These are phyloP conservation scores for Brassica rapa DNA, from an alignment of 345 rosid species.

Conservation along the genomic window DNA sequence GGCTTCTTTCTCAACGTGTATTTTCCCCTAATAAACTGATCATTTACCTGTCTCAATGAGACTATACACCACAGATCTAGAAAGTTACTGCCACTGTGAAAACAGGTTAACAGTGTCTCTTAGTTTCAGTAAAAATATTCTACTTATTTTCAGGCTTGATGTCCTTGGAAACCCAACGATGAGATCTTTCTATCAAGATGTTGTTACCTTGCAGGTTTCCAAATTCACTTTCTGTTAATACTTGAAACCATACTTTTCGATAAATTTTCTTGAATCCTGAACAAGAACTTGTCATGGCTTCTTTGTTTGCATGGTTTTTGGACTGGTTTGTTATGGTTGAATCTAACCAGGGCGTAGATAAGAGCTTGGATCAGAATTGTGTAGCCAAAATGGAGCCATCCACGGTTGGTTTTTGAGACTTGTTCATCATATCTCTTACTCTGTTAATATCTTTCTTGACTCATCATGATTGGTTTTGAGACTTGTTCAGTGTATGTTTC, in stretches of 20 bases:
- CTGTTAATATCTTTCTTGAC: not conserved
- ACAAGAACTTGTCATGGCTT: not conserved
- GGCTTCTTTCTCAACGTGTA: not conserved
- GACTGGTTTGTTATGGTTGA: not conserved
- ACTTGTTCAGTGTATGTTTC: not conserved
- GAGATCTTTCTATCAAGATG: not conserved
- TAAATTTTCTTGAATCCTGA: not conserved
- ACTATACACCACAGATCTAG: too few relatives aligned
- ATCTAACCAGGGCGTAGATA: not conserved
- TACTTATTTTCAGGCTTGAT: not conserved
- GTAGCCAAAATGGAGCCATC: not conserved
- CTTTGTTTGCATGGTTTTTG: not conserved
- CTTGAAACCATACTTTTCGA: not conserved
- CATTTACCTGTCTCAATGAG: too few relatives aligned
- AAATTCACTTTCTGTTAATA: not conserved
- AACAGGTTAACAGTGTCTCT: not conserved
- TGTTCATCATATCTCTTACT: not conserved
- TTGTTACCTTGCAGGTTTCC: not conserved
- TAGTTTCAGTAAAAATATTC: not conserved
- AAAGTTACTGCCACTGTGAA: too few relatives aligned
- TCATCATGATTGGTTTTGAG: not conserved
- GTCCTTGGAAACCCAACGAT: not conserved
- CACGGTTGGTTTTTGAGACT: not conserved
- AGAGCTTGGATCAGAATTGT: not conserved
- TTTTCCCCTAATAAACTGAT: not conserved